Conservation (phyloP, 306 rosid genomes). For the Corylus americana region DNA sequence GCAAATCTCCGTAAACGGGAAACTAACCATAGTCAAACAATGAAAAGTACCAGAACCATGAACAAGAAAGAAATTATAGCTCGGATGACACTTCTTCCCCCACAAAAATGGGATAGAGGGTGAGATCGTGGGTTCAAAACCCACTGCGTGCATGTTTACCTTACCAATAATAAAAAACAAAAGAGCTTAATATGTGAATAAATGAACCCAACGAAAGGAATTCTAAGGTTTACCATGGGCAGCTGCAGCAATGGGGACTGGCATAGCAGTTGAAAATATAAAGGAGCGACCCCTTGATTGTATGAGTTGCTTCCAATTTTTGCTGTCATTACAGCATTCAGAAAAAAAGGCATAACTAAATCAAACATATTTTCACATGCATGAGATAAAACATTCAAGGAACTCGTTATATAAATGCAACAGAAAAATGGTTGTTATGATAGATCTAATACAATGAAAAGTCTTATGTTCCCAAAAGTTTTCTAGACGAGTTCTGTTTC, state of each 20-base stretch:
- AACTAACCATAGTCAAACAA: neutral
- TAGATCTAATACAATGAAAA: neutral
- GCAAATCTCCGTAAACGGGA: neutral
- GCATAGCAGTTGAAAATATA: constrained; percentile 83
- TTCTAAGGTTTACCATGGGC: constrained; percentile 59
- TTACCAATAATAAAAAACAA: neutral
- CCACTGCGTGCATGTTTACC: neutral
- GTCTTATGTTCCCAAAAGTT: neutral
- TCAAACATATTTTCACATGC: neutral
- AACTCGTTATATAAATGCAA: neutral
- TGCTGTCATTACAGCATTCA: constrained; percentile 52
- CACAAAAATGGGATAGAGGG: neutral
- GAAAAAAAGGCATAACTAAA: constrained; percentile 23
- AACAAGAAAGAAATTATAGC: neutral
- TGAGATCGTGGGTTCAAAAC: neutral
- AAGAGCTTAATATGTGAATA: constrained; percentile 15
- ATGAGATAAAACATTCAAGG: constrained; percentile 11
- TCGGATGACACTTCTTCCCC: neutral
- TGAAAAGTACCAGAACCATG: neutral
- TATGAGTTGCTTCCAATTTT: constrained; percentile 81
- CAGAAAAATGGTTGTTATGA: neutral
- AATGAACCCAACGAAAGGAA: constrained; percentile 13
- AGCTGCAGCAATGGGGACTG: constrained; percentile 85
- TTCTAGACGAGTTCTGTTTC: neutral
- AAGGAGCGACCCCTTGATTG: constrained; percentile 95